Percentiles rank a stretch among this genome's conserved stretches.
Conservation (phyloP, 2,329 filamentous ascomycete species). For the Epichloe festucae region DNA sequence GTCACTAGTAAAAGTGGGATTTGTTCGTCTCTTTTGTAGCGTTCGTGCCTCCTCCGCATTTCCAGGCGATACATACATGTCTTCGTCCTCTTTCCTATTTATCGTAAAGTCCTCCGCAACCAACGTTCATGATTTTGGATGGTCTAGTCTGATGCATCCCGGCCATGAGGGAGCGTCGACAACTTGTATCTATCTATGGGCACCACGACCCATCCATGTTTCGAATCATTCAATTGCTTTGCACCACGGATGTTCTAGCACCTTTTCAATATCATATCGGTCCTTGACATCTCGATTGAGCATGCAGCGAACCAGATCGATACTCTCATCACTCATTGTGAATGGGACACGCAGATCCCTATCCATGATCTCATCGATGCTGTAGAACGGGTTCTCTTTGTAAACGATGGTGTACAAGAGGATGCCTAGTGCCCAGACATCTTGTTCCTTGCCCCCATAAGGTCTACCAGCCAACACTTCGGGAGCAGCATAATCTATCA, state of each 20-base stretch:
- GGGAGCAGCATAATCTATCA: slow-evolving; percentile 87
- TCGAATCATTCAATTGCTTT: neutral
- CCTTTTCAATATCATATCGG: slow-evolving; percentile 74
- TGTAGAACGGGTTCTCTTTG: slow-evolving; percentile 99
- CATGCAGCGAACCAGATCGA: slow-evolving; percentile 85
- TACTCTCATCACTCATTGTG: slow-evolving; percentile 78
- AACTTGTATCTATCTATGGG: too few relatives aligned
- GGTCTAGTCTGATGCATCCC: too few relatives aligned
- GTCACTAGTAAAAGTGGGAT: too few relatives aligned
- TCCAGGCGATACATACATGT: too few relatives aligned
- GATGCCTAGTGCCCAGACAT: slow-evolving; percentile 96
- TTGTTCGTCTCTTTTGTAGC: neutral
- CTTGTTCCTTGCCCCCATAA: slow-evolving; percentile 92
- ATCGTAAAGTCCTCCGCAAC: too few relatives aligned
- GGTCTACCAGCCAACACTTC: slow-evolving; percentile 87
- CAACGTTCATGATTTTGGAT: too few relatives aligned
- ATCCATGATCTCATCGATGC: slow-evolving; percentile 98
- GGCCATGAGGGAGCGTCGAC: too few relatives aligned
- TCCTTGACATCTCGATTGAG: slow-evolving; percentile 77
- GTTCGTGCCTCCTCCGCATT: neutral
- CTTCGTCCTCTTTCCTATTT: too few relatives aligned
- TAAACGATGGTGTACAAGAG: slow-evolving; percentile 97
- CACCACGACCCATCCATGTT: neutral
- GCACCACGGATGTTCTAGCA: slow-evolving; percentile 82
- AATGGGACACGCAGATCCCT: slow-evolving; percentile 86